Evolutionary conservation across 805 yeast genomes (phyloP).

Genomic region (Pichia gijzeniarum): DNA sequence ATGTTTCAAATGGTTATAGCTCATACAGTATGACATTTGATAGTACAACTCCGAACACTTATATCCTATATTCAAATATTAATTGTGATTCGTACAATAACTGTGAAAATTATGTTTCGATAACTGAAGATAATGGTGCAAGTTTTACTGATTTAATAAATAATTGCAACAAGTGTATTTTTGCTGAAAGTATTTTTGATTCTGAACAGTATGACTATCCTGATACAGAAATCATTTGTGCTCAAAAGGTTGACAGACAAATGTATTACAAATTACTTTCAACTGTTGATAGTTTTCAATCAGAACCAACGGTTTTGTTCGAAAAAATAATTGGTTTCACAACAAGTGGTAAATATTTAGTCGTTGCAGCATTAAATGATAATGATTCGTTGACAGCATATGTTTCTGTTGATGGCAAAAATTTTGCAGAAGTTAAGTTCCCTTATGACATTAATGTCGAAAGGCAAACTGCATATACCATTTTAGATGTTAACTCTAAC

Average conservation of each 20-base stretch:
- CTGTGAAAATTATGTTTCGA: conserved; percentile 55
- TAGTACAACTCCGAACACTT: conserved; percentile 44
- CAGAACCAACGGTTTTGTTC: conserved; percentile 36
- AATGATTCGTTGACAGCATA: conserved; percentile 54
- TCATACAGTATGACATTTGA: conserved; percentile 50
- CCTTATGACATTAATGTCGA: conserved; percentile 61
- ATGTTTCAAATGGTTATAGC: conserved; percentile 44
- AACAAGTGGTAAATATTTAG: conserved; percentile 58
- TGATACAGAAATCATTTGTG: conserved; percentile 59
- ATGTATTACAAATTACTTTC: conserved; percentile 32
- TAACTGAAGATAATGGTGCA: conserved; percentile 63
- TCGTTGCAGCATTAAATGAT: conserved; percentile 58
- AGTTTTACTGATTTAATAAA: conserved; percentile 50
- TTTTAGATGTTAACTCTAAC: conserved; percentile 64
- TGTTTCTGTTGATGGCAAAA: conserved; percentile 72
- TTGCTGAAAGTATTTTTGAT: conserved; percentile 50
- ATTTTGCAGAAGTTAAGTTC: conserved; percentile 72
- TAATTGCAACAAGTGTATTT: conserved; percentile 57
- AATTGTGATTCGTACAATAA: conserved; percentile 42
- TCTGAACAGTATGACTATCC: conserved; percentile 23
- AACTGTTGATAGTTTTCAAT: conserved; percentile 47
- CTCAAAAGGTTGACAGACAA: conserved; percentile 31
- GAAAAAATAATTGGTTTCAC: conserved; percentile 69
- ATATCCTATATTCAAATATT: conserved; percentile 64
- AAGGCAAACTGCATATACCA: conserved; percentile 67